Evolutionary conservation across 2,329 filamentous ascomycete species (phyloP), one percentile per base, ranked within the genome.

Genomic region (Incumbomyces delicatus): DNA sequence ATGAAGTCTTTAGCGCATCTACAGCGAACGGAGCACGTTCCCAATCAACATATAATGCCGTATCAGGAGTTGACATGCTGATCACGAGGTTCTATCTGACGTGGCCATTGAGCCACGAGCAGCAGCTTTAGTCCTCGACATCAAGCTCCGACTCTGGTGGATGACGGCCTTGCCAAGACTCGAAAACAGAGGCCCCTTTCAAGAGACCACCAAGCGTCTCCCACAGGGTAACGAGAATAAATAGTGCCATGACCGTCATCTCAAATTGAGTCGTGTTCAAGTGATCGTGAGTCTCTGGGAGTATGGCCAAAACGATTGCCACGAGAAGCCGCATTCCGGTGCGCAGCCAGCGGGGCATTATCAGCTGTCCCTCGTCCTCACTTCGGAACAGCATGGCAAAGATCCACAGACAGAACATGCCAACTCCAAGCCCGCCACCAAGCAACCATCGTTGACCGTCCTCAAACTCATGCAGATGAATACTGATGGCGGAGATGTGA

Each of bases 391-490:
- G 39, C 41, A 43, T 40, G 13, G 43, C 48, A 18, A 47, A 48
- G 12, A 50, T 22, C 32, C 38, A 52, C 12, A 73, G 58, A 47
- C 68, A 72, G 38, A 71, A 60, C 59, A 72, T 60, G 13, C 70
- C 70, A 1, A 68, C 59, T 1, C 68, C 69, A 0, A 73, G 61
- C 2, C 70, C 70, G 27, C 66, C 70, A 14, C 71, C 69, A 1
- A 73, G 62, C 3, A 73, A 60, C 71, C 71, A 73, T n/a, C 66
- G 62, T 51, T 73, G 65, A 0, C 66, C 63, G 2, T 64, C 58
- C 30, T 68, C 66, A 42, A 72, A 65, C 14, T 67, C 58, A 1
- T 69, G 57, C 30, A 65, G 51, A 2, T 57, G 57, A 0, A 67
- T 65, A 33, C 66, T 70, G 1, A 63, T 55, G 6, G 71, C 70